Base-by-base conservation (phyloP, 768 basidiomycete genomes). In the Cyathus striatus region DNA sequence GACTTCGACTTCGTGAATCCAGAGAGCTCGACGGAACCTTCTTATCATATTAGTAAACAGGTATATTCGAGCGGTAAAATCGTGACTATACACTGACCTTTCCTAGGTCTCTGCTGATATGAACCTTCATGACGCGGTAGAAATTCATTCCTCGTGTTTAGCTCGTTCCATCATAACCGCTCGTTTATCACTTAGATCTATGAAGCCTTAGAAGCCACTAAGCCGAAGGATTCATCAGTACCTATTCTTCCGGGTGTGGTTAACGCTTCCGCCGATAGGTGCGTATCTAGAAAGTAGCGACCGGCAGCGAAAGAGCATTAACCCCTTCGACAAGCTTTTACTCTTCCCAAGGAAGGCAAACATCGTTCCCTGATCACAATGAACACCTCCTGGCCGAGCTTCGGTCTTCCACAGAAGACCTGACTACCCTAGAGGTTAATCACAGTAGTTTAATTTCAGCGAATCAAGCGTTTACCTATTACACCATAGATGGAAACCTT, bases 221-320 rank as follows among this genome's bases (percentile, higher is more conserved):
- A 73, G 35, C 78, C 80, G 18, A 33, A 51, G 16, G 59, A 49
- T 13, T 61, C 65, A 37, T 47, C 60, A 12, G 56, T 56, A 16
- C 51, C 54, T 23, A 65, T 84, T 45, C 53, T 80, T 26, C 51
- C 61, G 35, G 70, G 63, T 35, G 64, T 68, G 17, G 67, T 82
- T 23, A 90, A 90, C 52, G 88, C 87, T n/a, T 86, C 85, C 40
- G 80, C 87, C 30, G 89, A 91, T 61, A 88, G 86, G 84, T 83
- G 32, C 18, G 54, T 44, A 16, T n/a, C 34, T n/a, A 32, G 21
- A 12, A 17, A 30, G 42, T n/a, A 27, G 23, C n/a, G 18, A 30
- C 38, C 3, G 22, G 25, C 24, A 38, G n/a, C n/a, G n/a, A n/a
- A n/a, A n/a, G n/a, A n/a, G n/a, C n/a, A n/a, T n/a, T 21, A 32